phyloP scores from a whole-genome alignment of 208 protist genomes.

The Leishmania mexicana region DNA sequence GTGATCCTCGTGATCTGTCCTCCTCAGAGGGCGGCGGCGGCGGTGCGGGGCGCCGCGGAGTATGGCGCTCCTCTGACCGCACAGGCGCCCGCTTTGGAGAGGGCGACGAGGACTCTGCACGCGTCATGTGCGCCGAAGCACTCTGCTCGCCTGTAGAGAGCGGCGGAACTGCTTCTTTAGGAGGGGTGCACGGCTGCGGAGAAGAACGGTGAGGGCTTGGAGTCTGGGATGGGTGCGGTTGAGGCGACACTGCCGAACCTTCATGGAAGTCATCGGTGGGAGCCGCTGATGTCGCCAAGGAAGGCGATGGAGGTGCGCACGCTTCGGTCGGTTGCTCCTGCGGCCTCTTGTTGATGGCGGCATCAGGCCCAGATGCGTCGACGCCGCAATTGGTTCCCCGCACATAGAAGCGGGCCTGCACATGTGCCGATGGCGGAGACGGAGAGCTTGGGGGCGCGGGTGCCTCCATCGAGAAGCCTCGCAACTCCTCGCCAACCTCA shows the following conservation, averaged over 20 bases:
- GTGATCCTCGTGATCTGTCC: background rate
- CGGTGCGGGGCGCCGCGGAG: background rate
- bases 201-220: background rate
- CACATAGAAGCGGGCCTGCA: background rate
- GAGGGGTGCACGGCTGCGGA: background rate
- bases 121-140: background rate
- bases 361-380: background rate
- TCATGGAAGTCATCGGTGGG: background rate
- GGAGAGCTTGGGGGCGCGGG: conserved; percentile 27
- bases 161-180: background rate
- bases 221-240: background rate
- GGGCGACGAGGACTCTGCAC: background rate
- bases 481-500: background rate
- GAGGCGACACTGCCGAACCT: background rate
- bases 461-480: conserved; percentile 14
- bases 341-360: background rate
- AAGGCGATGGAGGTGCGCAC: background rate
- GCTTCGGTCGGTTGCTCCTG: background rate
- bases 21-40: background rate
- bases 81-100: background rate
- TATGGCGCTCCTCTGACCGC: background rate
- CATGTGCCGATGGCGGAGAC: conserved; percentile 24
- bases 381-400: too few species aligned
- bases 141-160: background rate
- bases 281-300: background rate